Base-by-base conservation (phyloP, 345 rosid genomes). In the Hypericum androsaemum region DNA sequence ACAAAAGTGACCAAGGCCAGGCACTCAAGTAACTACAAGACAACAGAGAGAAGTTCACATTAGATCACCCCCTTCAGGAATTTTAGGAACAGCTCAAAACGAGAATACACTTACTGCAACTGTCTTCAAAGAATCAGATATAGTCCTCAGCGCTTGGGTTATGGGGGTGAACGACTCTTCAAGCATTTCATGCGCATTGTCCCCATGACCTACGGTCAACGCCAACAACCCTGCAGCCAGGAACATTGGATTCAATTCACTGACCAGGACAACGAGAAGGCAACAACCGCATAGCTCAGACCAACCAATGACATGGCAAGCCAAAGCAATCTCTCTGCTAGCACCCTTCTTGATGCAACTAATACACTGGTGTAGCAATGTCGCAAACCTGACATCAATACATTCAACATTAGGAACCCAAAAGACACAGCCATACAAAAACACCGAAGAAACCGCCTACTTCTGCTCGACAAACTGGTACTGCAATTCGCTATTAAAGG, bases 1-100 rank as follows among this genome's bases (percentile, higher is more conserved):
- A 83, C 84, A 68, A 88, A 92, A 12, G 90, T 88, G 63, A 78
- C 60, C 44, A 92, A 40, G 14, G 98, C 97, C 75, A 92, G 63
- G 67, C 96, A 85, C 62, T 88, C 88, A 70, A 88, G 44, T 44
- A 88, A 63, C 96, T 92, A 50, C 41, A 69, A 22, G 32, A 22
- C 32, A 4, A 22, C 32, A 22, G 32, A 22, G 32, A 22, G n/a
- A n/a, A n/a, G 4, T 22, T 22, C 32, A 4, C 4, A 22, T 22
- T 22, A 22, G 32, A 22, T 4, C 4, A 22, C 32, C 32, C 4
- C 1, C 32, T 22, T 4, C 32, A 22, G 32, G 32, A 22, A 22
- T 22, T 22, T 22, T 22, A 22, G 32, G 32, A 22, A 22, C 32
- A 22, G 32, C 1, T 22, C 1, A 22, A 4, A 22, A 22, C 2